Evolutionary conservation across 176 grass and related monocot genomes (phyloP).

Genomic region (Oryza brachyantha): DNA sequence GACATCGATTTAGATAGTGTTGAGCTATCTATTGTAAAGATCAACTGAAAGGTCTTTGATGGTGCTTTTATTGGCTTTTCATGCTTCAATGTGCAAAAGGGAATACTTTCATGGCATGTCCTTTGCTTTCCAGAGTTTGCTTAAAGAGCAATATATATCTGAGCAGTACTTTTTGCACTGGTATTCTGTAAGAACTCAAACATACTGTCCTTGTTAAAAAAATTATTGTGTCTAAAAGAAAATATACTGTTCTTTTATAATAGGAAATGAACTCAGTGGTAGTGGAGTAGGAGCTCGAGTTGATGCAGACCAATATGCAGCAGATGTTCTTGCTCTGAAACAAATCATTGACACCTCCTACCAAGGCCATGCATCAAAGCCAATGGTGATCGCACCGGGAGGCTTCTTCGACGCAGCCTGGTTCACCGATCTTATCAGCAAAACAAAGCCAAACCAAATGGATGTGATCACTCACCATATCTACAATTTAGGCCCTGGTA

Average conservation of each 20-base stretch:
- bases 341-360: conserved; percentile 42
- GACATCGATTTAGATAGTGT: conserved; percentile 28
- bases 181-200: not conserved
- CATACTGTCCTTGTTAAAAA: not conserved
- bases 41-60: not conserved
- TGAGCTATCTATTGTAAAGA: conserved; percentile 19
- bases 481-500: conserved; percentile 86
- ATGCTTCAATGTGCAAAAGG: conserved; percentile 26
- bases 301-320: conserved; percentile 60
- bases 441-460: conserved; percentile 57
- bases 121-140: conserved; percentile 10
- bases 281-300: conserved; percentile 54
- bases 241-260: not conserved
- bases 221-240: too few species aligned
- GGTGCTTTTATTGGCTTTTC: conserved; percentile 30
- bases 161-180: not conserved
- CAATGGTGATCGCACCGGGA: conserved; percentile 54
- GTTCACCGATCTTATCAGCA: conserved; percentile 62
- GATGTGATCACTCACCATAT: conserved; percentile 81
- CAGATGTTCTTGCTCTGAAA: conserved; percentile 53
- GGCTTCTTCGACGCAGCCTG: conserved; percentile 74
- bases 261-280: conserved; percentile 78
- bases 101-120: conserved; percentile 5
- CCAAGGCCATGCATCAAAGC: conserved; percentile 35
- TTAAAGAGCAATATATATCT: conserved; percentile 30